phyloP scores from a whole-genome alignment of 2,329 filamentous ascomycete genomes.

The Graphiopsis chlorocephala region DNA sequence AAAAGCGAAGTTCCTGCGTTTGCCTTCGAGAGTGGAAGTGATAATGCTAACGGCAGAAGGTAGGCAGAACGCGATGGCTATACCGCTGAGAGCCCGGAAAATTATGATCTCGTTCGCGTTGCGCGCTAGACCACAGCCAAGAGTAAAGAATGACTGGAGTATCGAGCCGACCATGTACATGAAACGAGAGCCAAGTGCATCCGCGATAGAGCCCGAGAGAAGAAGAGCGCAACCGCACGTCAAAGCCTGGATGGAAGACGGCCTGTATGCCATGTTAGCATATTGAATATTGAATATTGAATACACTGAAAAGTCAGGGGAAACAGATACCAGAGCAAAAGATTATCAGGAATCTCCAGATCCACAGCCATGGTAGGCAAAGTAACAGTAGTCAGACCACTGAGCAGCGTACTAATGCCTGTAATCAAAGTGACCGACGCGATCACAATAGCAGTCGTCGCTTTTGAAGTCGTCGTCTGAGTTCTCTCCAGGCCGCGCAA shows the following conservation, averaged over 20 bases:
- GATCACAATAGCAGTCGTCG: slow-evolving; percentile 26
- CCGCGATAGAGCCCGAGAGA: slow-evolving; percentile 50
- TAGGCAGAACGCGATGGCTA: slow-evolving; percentile 35
- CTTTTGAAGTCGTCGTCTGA: slow-evolving; percentile 18
- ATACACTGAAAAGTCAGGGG: too few relatives aligned
- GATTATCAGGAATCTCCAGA: slow-evolving; percentile 28
- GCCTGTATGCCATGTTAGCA: slow-evolving; percentile 20
- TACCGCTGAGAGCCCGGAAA: slow-evolving; percentile 26
- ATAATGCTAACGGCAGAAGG: slow-evolving; percentile 52
- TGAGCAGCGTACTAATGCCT: slow-evolving; percentile 26
- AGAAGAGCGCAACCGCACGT: slow-evolving; percentile 51
- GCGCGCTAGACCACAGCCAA: slow-evolving; percentile 43
- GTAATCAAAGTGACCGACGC: slow-evolving; percentile 28
- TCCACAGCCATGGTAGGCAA: slow-evolving; percentile 43
- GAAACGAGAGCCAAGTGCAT: slow-evolving; percentile 48
- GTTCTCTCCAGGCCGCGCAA: slow-evolving; percentile 6
- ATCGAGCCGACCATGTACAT: slow-evolving; percentile 49
- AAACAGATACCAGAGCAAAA: slow-evolving; percentile 27
- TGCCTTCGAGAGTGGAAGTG: slow-evolving; percentile 47
- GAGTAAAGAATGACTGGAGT: slow-evolving; percentile 44
- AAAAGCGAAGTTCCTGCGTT: slow-evolving; percentile 51
- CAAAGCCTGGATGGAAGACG: slow-evolving; percentile 33
- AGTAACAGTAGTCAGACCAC: slow-evolving; percentile 43
- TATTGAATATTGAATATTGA: neutral
- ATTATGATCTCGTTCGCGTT: slow-evolving; percentile 33